Evolutionary conservation across 2,329 filamentous ascomycete genomes (phyloP).

Genomic region (Metarhizium brunneum): DNA sequence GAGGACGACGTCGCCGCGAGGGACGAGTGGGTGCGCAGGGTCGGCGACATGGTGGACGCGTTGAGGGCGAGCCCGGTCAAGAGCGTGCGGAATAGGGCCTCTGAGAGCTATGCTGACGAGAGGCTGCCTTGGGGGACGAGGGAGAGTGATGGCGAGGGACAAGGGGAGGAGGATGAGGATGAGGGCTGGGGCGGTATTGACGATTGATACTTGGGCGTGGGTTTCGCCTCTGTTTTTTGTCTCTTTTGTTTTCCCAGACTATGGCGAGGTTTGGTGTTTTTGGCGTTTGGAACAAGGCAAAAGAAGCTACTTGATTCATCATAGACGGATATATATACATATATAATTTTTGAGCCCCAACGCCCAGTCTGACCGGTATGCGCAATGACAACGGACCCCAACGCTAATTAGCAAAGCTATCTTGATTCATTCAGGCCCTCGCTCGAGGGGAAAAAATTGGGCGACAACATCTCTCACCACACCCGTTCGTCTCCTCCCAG

Average conservation of each 20-base stretch:
- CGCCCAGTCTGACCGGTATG: neutral
- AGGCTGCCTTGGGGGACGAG: constrained; percentile 51
- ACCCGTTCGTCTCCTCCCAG: constrained; percentile 20
- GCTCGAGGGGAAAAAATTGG: neutral
- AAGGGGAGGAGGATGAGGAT: constrained; percentile 15
- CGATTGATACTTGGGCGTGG: constrained; percentile 39
- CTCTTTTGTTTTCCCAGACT: neutral
- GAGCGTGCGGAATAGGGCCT: constrained; percentile 59
- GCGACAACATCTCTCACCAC: constrained; percentile 11
- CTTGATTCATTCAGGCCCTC: neutral
- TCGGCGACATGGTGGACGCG: constrained; percentile 47
- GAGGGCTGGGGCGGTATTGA: constrained; percentile 60
- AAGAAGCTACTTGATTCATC: neutral
- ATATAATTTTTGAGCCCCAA: neutral
- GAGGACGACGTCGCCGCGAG: constrained; percentile 15
- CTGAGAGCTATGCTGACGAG: constrained; percentile 64
- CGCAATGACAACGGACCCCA: neutral
- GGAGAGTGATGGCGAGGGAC: constrained; percentile 28
- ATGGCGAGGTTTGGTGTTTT: neutral
- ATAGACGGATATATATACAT: neutral
- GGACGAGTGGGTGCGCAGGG: constrained; percentile 38
- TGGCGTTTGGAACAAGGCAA: neutral
- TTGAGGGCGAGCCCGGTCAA: constrained; percentile 57
- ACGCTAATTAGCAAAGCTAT: neutral
- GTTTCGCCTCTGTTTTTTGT: neutral